Percentiles rank a stretch among this genome's conserved stretches.
phyloP scores from a whole-genome alignment of 1,284 basidiomycete species.

The Agaricales sp. region DNA sequence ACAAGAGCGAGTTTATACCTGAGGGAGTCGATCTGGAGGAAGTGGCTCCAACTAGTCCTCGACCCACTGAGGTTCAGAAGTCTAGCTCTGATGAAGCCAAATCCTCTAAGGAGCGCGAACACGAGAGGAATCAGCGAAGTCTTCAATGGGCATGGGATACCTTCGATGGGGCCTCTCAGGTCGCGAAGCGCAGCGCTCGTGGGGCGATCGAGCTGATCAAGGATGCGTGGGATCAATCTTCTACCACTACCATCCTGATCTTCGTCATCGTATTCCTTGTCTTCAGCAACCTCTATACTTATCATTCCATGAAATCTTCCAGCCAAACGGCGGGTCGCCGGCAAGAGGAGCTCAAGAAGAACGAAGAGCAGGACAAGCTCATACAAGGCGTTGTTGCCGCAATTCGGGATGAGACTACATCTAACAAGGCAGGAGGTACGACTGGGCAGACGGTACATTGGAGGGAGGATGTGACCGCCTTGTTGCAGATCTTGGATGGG shows the following conservation, averaged over 20 bases:
- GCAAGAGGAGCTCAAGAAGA: neutral
- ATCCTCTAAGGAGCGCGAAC: slow-evolving; percentile 40
- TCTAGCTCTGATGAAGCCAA: slow-evolving; percentile 8
- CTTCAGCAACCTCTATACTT: slow-evolving; percentile 51
- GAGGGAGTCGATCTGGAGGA: slow-evolving; percentile 59
- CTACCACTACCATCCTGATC: slow-evolving; percentile 57
- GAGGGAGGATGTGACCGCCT: too few species aligned
- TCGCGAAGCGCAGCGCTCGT: slow-evolving; percentile 55
- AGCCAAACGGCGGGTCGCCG: neutral
- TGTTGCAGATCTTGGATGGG: too few species aligned
- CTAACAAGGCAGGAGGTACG: too few species aligned
- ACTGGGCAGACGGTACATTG: too few species aligned
- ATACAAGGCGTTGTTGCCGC: neutral
- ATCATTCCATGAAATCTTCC: neutral
- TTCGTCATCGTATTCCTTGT: slow-evolving; percentile 65
- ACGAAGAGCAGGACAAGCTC: neutral
- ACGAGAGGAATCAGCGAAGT: slow-evolving; percentile 57
- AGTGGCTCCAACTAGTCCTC: slow-evolving; percentile 23
- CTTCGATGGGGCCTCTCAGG: slow-evolving; percentile 60
- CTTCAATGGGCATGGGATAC: slow-evolving; percentile 84
- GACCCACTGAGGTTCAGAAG: slow-evolving; percentile 8
- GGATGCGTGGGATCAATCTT: slow-evolving; percentile 67
- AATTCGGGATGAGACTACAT: neutral
- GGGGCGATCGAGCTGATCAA: slow-evolving; percentile 65
- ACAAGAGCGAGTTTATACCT: slow-evolving; percentile 83